Evolutionary conservation across 257 asterid genomes (phyloP).

Genomic region (Cordia subcordata): DNA sequence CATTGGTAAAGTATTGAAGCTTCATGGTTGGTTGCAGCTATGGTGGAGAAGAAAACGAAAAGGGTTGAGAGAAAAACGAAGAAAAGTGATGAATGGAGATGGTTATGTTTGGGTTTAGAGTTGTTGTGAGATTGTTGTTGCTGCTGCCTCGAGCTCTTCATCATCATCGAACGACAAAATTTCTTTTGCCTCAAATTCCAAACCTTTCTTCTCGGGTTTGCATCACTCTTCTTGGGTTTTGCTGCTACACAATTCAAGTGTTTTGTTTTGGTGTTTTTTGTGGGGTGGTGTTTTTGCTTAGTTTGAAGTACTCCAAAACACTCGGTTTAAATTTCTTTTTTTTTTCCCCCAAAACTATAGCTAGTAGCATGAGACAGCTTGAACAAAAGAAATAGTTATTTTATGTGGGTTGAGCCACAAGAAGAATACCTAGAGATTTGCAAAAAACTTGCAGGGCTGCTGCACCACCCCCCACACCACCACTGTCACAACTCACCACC

Average conservation of each 20-base stretch:
- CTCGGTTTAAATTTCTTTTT: no score
- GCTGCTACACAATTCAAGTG: slow-evolving; percentile 3
- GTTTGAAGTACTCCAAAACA: slow-evolving; percentile 13
- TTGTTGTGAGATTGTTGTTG: slow-evolving; percentile 12
- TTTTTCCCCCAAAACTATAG: no score
- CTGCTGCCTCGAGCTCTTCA: slow-evolving; percentile 33
- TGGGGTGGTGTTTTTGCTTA: slow-evolving; percentile 26
- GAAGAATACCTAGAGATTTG: slow-evolving; percentile 44
- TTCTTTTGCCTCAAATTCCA: slow-evolving; percentile 56
- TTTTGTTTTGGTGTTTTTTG: slow-evolving; percentile 3
- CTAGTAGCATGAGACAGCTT: neutral
- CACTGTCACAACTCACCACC: slow-evolving; percentile 14
- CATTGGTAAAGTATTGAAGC: slow-evolving; percentile 24
- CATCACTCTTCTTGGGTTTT: slow-evolving; percentile 28
- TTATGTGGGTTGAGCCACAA: slow-evolving; percentile 18
- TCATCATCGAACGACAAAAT: slow-evolving; percentile 32
- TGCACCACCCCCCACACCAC: slow-evolving; percentile 18
- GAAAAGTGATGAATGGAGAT: slow-evolving; percentile 17
- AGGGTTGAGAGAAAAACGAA: slow-evolving; percentile 16
- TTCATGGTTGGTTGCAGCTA: slow-evolving; percentile 17
- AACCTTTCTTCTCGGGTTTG: slow-evolving; percentile 49
- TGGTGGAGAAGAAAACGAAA: slow-evolving; percentile 9
- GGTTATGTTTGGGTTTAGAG: slow-evolving; percentile 8
- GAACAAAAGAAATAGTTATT: slow-evolving; percentile 10
- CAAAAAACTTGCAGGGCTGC: slow-evolving; percentile 25